Conservation (phyloP, 1,284 basidiomycete species). For the Melampsora americana region DNA sequence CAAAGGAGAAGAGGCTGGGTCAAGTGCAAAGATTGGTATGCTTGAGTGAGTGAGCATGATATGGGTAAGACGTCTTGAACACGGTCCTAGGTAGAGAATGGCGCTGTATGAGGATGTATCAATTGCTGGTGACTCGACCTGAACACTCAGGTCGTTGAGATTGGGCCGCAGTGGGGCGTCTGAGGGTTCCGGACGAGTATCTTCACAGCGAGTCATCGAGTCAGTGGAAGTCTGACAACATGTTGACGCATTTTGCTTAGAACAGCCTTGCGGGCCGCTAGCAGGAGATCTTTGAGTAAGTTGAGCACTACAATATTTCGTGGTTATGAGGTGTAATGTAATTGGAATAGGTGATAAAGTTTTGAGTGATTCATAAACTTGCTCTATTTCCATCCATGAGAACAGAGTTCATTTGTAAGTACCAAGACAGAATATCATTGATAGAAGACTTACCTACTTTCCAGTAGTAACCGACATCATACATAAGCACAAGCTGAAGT, state of each 20-base stretch:
- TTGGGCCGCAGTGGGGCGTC: neutral
- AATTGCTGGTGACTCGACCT: conserved; percentile 51
- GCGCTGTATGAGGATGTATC: conserved; percentile 47
- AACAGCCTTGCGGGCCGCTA: neutral
- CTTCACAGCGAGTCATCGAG: neutral
- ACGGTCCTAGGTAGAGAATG: conserved; percentile 53
- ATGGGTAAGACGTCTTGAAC: conserved; percentile 10
- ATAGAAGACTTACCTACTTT: conserved; percentile 70
- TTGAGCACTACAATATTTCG: neutral
- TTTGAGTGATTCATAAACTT: neutral
- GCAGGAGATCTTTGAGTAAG: neutral
- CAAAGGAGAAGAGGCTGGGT: conserved; percentile 62
- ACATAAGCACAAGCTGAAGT: conserved; percentile 62
- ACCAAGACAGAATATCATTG: conserved; percentile 72
- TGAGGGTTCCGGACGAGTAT: neutral
- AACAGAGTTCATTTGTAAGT: neutral
- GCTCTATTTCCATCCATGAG: neutral
- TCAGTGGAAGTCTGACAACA: neutral
- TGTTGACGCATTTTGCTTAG: neutral
- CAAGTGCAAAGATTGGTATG: conserved; percentile 69
- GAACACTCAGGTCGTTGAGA: conserved; percentile 70
- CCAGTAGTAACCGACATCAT: conserved; percentile 80
- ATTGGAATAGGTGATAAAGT: neutral
- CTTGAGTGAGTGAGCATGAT: conserved; percentile 45
- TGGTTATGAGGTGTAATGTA: neutral